Evolutionary conservation across 2,329 filamentous ascomycete species (phyloP).

Genomic region (Xylariaceae sp.): DNA sequence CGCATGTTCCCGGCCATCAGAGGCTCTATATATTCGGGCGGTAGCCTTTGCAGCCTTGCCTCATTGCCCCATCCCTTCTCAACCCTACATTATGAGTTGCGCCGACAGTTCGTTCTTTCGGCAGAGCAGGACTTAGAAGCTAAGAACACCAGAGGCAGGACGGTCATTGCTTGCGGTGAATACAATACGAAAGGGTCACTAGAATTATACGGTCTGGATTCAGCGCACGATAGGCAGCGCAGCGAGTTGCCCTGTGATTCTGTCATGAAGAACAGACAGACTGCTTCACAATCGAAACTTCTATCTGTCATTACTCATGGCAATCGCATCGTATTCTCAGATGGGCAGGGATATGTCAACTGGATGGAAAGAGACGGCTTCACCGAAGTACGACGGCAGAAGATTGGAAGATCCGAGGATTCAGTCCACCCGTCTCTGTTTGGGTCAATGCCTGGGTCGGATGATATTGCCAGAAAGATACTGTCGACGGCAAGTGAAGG

Average conservation of each 20-base stretch:
- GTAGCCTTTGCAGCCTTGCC: constrained; percentile 68
- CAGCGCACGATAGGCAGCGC: constrained; percentile 14
- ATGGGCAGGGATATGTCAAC: constrained; percentile 77
- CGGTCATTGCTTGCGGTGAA: constrained; percentile 80
- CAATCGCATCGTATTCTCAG: constrained; percentile 74
- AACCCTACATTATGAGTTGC: constrained; percentile 54
- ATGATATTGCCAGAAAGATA: constrained; percentile 78
- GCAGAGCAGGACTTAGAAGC: constrained; percentile 47
- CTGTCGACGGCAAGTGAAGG: constrained; percentile 51
- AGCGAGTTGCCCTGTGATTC: constrained; percentile 36
- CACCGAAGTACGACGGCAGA: constrained; percentile 52
- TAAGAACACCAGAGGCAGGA: constrained; percentile 49
- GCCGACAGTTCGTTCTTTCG: constrained; percentile 52
- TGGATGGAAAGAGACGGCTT: constrained; percentile 87
- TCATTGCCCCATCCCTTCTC: constrained; percentile 66
- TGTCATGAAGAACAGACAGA: constrained; percentile 74
- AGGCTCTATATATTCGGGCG: constrained; percentile 79
- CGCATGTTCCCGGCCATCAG: constrained; percentile 76
- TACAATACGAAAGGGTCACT: constrained; percentile 90
- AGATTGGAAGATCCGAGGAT: constrained; percentile 51
- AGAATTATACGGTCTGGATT: constrained; percentile 71
- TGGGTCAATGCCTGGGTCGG: constrained; percentile 47
- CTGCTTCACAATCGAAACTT: constrained; percentile 73
- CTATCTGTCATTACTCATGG: constrained; percentile 80
- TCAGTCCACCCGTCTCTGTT: constrained; percentile 46